Conservation (phyloP, 208 protist genomes). For the Trypanosoma caninum region DNA sequence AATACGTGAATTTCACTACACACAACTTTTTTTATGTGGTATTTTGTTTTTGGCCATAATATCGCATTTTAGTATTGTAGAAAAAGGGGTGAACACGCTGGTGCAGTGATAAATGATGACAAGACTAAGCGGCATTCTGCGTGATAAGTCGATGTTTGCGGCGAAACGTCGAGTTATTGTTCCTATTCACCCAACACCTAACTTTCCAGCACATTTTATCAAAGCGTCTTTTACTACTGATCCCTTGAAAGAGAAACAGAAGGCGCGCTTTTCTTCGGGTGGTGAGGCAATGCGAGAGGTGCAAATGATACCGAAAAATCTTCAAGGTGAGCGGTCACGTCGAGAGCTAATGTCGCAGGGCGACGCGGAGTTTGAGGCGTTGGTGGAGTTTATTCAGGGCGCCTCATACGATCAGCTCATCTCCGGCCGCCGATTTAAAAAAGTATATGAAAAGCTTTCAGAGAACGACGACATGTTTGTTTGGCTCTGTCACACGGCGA, state of each 20-base stretch:
- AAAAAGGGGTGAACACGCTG: too few relatives aligned
- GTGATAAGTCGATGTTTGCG: constrained; percentile 91
- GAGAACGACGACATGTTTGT: constrained; percentile 92
- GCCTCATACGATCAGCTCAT: constrained; percentile 88
- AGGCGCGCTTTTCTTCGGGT: constrained; percentile 81
- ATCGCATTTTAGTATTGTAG: too few relatives aligned
- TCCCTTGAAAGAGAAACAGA: constrained; percentile 88
- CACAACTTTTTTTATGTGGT: not conserved
- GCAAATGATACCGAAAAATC: constrained; percentile 76
- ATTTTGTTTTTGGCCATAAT: too few relatives aligned
- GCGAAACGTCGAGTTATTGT: constrained; percentile 89
- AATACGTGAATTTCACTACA: not conserved
- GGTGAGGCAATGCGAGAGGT: constrained; percentile 87
- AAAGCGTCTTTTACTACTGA: constrained; percentile 86
- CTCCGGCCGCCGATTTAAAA: constrained; percentile 83
- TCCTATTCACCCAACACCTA: constrained; percentile 81
- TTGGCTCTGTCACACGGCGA: constrained; percentile 90
- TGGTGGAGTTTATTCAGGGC: constrained; percentile 88
- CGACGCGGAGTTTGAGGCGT: constrained; percentile 79
- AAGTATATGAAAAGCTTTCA: constrained; percentile 81
- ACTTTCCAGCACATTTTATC: constrained; percentile 80
- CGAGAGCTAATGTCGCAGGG: constrained; percentile 52
- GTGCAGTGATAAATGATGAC: constrained; percentile 30
- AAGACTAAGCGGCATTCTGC: constrained; percentile 34
- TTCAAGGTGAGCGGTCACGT: constrained; percentile 73